Evolutionary conservation across 352 stramenopile genomes (phyloP).

Genomic region (Globisporangium camurandrum): DNA sequence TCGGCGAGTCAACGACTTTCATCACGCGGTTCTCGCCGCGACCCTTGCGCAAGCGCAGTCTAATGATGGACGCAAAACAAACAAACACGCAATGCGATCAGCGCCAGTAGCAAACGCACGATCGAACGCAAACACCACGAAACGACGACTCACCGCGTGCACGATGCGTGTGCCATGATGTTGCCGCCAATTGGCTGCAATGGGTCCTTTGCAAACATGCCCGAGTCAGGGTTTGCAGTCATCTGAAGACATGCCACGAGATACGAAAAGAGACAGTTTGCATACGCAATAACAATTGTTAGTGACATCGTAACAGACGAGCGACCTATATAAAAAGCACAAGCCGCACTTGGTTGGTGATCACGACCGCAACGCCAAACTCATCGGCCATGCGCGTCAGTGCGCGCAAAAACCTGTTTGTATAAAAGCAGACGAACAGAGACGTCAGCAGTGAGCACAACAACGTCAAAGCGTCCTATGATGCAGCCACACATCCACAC

Average conservation of each 20-base stretch:
- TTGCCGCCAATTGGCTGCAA: slow-evolving; percentile 89
- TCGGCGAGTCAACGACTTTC: slow-evolving; percentile 96
- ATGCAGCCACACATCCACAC: not conserved
- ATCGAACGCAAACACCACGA: not conserved
- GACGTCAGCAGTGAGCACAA: slow-evolving; percentile 37
- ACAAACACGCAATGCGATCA: not conserved
- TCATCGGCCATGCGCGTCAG: slow-evolving; percentile 97
- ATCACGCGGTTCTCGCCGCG: slow-evolving; percentile 98
- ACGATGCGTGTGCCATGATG: slow-evolving; percentile 84
- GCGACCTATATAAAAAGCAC: too few species aligned
- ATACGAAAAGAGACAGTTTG: not conserved
- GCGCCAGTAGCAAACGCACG: not conserved
- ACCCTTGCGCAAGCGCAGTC: slow-evolving; percentile 93
- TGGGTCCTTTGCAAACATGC: slow-evolving; percentile 88
- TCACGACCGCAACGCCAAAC: slow-evolving; percentile 96
- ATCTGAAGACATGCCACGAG: slow-evolving; percentile 42
- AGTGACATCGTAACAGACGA: too few species aligned
- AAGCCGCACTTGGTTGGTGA: slow-evolving; percentile 78
- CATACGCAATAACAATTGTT: not conserved
- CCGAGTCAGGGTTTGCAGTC: slow-evolving; percentile 84
- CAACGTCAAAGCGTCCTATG: slow-evolving; percentile 1
- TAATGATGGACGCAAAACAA: slow-evolving; percentile 8
- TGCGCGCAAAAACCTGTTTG: slow-evolving; percentile 92
- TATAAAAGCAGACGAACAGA: slow-evolving; percentile 15
- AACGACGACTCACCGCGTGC: slow-evolving; percentile 42